Evolutionary conservation across 2,329 filamentous ascomycete species (phyloP), one percentile per base, ranked within the genome.

Genomic region (Colletotrichum lupini): DNA sequence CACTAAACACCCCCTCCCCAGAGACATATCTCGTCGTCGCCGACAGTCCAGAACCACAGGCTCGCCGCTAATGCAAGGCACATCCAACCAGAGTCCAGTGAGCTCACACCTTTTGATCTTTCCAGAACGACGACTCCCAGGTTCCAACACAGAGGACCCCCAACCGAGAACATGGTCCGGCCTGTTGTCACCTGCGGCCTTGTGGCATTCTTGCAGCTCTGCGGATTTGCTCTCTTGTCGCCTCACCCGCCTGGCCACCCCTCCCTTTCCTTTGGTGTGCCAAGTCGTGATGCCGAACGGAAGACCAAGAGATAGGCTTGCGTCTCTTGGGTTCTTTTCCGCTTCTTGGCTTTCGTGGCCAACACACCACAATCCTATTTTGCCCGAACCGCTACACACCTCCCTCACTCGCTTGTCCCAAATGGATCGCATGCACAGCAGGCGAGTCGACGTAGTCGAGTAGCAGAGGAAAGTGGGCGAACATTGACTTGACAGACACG

Each of bases 11-110:
- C 26, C 30, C 30, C 60, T 52, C 35, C 30, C 52, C 42, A 53
- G 37, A 35, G 35, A 52, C 57, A 52, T 19, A 28, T 19, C 67
- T 70, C 60, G 70, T 73, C 32, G 59, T 70, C 70, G 67, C 70
- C 70, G 60, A 65, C 57, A 56, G 46, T 69, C 70, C 59, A 73
- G 67, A 64, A 32, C 60, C 37, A 63, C 6, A 53, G 28, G 53
- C 30, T 70, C 32, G 60, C 60, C 70, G 46, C 70, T 73, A 73
- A 73, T 73, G 70, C 70, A 73, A 73, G 70, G 70, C 70, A 73
- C 70, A 61, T 73, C 70, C 70, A 73, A 73, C 70, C 60, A 70
- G 46, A 61, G 60, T 56, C 67, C 60, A 49, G 60, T 28, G 55
- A 35, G 55, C 37, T 69, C 59, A 64, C 66, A 64, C 58, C 37